Conservation (phyloP, 169 alveolate species). For the Eimeria necatrix region DNA sequence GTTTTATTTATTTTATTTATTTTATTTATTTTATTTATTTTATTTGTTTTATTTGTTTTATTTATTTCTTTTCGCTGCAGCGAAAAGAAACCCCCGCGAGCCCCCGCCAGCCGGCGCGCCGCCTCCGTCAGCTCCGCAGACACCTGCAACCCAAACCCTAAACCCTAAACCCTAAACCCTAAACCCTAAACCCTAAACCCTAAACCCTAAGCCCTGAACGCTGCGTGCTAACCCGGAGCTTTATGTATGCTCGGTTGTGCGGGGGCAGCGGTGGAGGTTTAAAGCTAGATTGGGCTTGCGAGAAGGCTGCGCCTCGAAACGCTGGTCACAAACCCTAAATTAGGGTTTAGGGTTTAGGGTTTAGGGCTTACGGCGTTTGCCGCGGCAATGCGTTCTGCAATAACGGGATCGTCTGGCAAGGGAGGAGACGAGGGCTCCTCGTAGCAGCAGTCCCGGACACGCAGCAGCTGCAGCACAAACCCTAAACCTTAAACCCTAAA, state of each 20-base stretch:
- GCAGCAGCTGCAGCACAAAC: conserved; percentile 19
- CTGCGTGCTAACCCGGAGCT: not conserved
- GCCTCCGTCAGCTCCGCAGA: not conserved
- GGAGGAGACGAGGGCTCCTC: not conserved
- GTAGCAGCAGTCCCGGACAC: not conserved
- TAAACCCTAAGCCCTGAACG: not conserved
- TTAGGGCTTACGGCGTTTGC: conserved; percentile 37
- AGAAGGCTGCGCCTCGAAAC: not conserved
- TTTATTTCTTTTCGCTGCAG: not conserved
- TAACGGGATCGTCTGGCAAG: not conserved
- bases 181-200: not conserved
- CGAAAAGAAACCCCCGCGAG: not conserved
- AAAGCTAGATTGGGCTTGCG: not conserved
- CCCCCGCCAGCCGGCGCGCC: not conserved
- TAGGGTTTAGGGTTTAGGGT: conserved; percentile 11
- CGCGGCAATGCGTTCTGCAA: not conserved
- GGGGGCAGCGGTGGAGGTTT: too few species aligned
- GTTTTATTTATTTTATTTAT: too few species aligned
- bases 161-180: not conserved
- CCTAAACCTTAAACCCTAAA: not conserved
- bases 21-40: too few species aligned
- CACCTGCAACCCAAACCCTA: not conserved
- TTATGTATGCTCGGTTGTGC: too few species aligned
- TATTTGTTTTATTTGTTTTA: too few species aligned
- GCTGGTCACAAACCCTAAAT: not conserved